Evolutionary conservation across 352 stramenopile genomes (phyloP).

Genomic region (Globisporangium camurandrum): DNA sequence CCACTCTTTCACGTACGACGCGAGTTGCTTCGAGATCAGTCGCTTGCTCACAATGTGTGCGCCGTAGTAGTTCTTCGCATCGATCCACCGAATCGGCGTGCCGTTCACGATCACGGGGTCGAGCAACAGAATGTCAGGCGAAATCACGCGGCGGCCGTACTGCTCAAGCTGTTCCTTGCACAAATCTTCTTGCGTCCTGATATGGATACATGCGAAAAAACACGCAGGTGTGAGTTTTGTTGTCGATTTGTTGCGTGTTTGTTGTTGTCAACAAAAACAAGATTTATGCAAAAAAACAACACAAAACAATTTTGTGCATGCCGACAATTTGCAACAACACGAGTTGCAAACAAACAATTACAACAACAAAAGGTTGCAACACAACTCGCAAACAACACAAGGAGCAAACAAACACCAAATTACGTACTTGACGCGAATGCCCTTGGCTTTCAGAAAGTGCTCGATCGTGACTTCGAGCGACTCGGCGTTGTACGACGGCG

Average conservation of each 20-base stretch:
- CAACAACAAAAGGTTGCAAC: too few species aligned
- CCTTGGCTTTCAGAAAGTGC: constrained; percentile 61
- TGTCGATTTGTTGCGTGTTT: too few species aligned
- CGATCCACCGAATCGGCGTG: constrained; percentile 80
- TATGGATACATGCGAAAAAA: too few species aligned
- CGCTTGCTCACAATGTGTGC: constrained; percentile 86
- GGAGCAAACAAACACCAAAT: not conserved
- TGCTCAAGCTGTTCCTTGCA: constrained; percentile 50
- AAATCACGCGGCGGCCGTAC: constrained; percentile 71
- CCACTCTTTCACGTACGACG: constrained; percentile 84
- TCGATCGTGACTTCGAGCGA: constrained; percentile 69
- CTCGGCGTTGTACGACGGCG: constrained; percentile 57
- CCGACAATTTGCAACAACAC: too few species aligned
- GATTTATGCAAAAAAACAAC: not conserved
- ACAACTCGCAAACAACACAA: not conserved
- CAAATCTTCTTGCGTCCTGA: constrained; percentile 63
- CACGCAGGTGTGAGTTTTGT: too few species aligned
- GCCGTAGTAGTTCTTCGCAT: constrained; percentile 86
- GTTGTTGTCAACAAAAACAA: too few species aligned
- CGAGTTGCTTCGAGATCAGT: constrained; percentile 71
- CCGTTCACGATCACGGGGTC: constrained; percentile 81
- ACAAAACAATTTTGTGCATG: too few species aligned
- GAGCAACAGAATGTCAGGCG: constrained; percentile 71
- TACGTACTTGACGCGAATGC: constrained; percentile 70
- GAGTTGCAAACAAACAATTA: too few species aligned